These are phyloP conservation scores for Leishmania arabica DNA, from an alignment of 208 protist genomes.

Conservation along the genomic window DNA sequence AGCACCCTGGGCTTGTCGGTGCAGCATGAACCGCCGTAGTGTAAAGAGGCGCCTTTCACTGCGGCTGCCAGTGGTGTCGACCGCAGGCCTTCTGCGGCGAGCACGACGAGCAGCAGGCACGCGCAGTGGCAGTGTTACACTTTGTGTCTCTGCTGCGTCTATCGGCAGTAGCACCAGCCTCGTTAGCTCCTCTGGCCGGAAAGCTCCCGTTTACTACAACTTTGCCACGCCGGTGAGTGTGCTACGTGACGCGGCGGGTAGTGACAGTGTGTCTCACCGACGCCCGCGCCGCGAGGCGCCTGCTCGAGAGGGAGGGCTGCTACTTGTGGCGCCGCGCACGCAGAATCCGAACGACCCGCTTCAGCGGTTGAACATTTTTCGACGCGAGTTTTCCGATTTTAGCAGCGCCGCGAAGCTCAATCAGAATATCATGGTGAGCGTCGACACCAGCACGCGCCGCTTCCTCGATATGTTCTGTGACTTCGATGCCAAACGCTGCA, in stretches of 20 bases:
- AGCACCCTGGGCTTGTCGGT: not conserved
- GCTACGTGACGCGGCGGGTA: not conserved
- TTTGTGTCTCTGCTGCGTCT: not conserved
- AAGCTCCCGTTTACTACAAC: slow-evolving; percentile 32
- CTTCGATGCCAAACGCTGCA: slow-evolving; percentile 78
- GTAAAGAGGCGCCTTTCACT: not conserved
- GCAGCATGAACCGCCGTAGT: not conserved
- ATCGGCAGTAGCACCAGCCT: not conserved
- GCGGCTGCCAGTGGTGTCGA: not conserved
- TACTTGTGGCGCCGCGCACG: slow-evolving; percentile 11
- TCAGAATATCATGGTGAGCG: slow-evolving; percentile 39
- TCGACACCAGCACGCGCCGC: slow-evolving; percentile 65
- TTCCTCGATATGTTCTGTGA: slow-evolving; percentile 85
- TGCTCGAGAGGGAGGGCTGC: slow-evolving; percentile 3
- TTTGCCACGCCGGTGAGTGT: slow-evolving; percentile 23
- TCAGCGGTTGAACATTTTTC: slow-evolving; percentile 49
- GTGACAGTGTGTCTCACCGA: not conserved
- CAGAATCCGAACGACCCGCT: slow-evolving; percentile 36
- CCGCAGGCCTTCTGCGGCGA: not conserved
- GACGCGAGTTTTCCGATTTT: slow-evolving; percentile 62
- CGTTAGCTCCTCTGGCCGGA: not conserved
- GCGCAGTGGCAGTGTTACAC: not conserved
- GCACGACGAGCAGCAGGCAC: not conserved
- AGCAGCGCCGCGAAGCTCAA: not conserved
- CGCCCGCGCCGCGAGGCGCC: not conserved